phyloP scores from a whole-genome alignment of 768 basidiomycete genomes.

The Lyophyllum shimeji region DNA sequence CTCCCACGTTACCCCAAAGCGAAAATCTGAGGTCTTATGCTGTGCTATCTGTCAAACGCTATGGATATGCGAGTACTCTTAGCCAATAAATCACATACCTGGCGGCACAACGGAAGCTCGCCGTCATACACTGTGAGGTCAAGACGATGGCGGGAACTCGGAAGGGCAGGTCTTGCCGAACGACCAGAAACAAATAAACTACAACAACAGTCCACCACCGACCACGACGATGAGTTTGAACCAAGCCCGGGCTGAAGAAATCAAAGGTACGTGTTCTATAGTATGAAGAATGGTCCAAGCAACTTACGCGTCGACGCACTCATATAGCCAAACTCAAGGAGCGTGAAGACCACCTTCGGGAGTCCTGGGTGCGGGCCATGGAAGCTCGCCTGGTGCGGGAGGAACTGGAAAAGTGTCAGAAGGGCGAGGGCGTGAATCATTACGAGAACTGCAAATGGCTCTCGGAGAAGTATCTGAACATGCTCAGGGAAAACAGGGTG shows the following conservation, averaged over 20 bases:
- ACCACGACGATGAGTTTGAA: constrained; percentile 39
- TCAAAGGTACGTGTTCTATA: constrained; percentile 43
- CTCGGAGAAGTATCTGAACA: constrained; percentile 75
- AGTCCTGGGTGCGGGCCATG: constrained; percentile 95
- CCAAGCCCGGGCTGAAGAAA: constrained; percentile 43
- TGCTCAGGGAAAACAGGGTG: constrained; percentile 82
- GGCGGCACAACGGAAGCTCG: neutral
- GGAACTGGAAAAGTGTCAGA: constrained; percentile 88
- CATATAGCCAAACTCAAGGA: constrained; percentile 57
- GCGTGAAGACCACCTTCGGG: constrained; percentile 77
- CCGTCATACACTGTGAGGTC: neutral
- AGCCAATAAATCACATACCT: neutral
- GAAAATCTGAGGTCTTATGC: no score
- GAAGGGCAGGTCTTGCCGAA: neutral
- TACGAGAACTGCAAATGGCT: constrained; percentile 87
- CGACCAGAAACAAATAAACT: constrained; percentile 10
- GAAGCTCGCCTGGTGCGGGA: constrained; percentile 86
- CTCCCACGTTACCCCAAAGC: no score
- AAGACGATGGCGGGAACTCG: neutral
- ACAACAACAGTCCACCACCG: constrained; percentile 15
- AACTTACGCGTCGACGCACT: neutral
- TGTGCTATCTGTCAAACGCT: neutral
- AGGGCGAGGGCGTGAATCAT: constrained; percentile 88
- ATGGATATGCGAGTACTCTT: neutral
- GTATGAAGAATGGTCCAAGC: neutral